Percentiles rank a stretch among this genome's conserved stretches.
Conservation (phyloP, 768 basidiomycete genomes). For the Boletus vinaceobasis region DNA sequence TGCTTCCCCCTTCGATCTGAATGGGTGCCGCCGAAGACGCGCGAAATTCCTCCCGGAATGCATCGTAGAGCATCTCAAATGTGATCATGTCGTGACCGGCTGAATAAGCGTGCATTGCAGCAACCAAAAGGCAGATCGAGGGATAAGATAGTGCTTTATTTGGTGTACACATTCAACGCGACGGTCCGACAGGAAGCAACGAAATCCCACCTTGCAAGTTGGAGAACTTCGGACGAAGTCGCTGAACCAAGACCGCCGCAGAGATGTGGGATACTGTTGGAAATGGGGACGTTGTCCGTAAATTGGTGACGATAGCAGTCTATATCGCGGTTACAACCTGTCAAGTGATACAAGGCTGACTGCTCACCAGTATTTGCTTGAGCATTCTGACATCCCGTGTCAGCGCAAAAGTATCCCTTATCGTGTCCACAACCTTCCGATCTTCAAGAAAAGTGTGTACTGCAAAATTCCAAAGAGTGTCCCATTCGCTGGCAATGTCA, state of each 20-base stretch:
- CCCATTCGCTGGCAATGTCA: conserved; percentile 50
- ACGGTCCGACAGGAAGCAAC: neutral
- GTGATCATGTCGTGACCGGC: conserved; percentile 80
- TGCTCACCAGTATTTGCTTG: conserved; percentile 57
- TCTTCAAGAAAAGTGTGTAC: conserved; percentile 60
- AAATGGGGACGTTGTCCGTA: conserved; percentile 53
- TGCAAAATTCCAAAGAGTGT: conserved; percentile 49
- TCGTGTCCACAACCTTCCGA: conserved; percentile 37
- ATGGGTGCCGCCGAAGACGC: conserved; percentile 72
- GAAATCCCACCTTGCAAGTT: conserved; percentile 49
- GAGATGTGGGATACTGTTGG: conserved; percentile 46
- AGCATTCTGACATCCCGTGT: conserved; percentile 59
- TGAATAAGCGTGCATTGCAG: conserved; percentile 72
- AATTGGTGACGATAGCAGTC: conserved; percentile 42
- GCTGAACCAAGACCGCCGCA: conserved; percentile 47
- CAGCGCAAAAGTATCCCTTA: conserved; percentile 61
- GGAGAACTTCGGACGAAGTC: conserved; percentile 51
- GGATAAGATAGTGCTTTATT: conserved; percentile 71
- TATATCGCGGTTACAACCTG: conserved; percentile 24
- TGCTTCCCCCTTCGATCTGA: conserved; percentile 66
- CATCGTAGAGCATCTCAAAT: conserved; percentile 86
- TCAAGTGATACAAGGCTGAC: neutral
- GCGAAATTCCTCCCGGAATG: conserved; percentile 72
- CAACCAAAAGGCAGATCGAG: conserved; percentile 76
- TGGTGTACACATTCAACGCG: neutral